These are phyloP conservation scores for Mortierella hygrophila DNA, from an alignment of 192 early-diverging fungal species.

Conservation along the genomic window DNA sequence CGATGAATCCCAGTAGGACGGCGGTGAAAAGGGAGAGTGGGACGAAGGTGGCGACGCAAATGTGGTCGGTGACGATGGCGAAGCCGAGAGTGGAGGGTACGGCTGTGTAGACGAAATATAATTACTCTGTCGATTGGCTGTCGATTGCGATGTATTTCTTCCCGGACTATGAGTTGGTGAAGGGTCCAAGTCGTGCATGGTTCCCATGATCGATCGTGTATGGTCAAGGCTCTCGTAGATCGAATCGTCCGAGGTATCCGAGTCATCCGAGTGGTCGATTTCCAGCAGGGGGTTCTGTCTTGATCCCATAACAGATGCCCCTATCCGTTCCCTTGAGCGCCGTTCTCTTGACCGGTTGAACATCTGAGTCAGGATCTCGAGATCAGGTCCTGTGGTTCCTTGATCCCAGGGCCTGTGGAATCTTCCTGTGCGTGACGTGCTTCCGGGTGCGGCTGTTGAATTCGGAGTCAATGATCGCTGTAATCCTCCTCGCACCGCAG, in stretches of 20 bases:
- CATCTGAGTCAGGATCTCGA: background rate
- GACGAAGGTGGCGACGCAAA: background rate
- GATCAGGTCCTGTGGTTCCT: background rate
- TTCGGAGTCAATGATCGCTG: background rate
- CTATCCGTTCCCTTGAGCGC: background rate
- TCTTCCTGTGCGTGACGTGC: background rate
- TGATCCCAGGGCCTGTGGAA: background rate
- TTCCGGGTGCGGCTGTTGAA: background rate
- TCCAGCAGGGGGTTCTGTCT: background rate
- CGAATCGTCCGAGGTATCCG: background rate
- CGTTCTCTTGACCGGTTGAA: slow-evolving; percentile 6
- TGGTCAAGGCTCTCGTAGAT: background rate
- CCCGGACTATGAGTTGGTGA: background rate
- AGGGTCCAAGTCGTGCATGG: background rate
- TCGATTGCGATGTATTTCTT: background rate
- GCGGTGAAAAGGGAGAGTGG: background rate
- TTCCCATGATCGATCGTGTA: background rate
- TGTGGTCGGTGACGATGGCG: background rate
- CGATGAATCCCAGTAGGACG: background rate
- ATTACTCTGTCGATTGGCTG: background rate
- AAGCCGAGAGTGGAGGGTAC: background rate
- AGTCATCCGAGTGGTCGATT: background rate
- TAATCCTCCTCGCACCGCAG: background rate
- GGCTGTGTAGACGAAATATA: background rate
- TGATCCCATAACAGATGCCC: background rate